Evolutionary conservation across 495 filamentous ascomycete genomes (phyloP).

Genomic region (Daldinia vernicosa): DNA sequence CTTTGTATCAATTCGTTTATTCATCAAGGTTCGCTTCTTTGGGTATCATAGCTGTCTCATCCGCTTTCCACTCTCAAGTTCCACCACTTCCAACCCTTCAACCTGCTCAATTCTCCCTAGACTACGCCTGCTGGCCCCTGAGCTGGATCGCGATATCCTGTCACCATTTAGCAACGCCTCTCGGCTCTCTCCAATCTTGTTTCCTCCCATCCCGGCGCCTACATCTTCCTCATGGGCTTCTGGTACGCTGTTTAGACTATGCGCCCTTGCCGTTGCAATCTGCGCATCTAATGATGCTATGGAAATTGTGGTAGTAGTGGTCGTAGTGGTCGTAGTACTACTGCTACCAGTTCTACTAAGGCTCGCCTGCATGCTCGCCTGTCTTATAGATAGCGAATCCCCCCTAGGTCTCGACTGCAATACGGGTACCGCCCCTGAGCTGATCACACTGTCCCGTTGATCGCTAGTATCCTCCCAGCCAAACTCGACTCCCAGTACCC

Average conservation of each 20-base stretch:
- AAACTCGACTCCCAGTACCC: constrained; percentile 51
- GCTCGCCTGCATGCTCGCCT: constrained; percentile 39
- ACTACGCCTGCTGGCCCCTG: constrained; percentile 24
- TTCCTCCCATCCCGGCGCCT: background rate
- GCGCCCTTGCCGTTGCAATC: constrained; percentile 26
- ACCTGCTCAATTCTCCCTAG: constrained; percentile 36
- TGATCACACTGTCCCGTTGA: constrained; percentile 33
- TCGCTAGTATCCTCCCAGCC: constrained; percentile 45
- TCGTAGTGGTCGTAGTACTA: constrained; percentile 6
- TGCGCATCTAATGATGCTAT: constrained; percentile 26
- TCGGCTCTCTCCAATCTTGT: constrained; percentile 8
- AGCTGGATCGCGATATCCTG: constrained; percentile 31
- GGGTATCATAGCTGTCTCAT: constrained; percentile 34
- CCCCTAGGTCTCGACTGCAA: constrained; percentile 30
- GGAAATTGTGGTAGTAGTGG: constrained; percentile 5
- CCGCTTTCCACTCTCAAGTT: constrained; percentile 30
- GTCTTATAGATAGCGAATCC: constrained; percentile 34
- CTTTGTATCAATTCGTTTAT: background rate
- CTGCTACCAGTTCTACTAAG: constrained; percentile 25
- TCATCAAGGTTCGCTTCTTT: constrained; percentile 3
- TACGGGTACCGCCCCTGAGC: constrained; percentile 29
- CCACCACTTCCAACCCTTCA: constrained; percentile 39
- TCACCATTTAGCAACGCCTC: constrained; percentile 21
- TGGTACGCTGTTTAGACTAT: constrained; percentile 44
- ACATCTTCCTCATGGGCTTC: constrained; percentile 42